These are phyloP conservation scores for Kodamaea hsintzibuensis DNA, from an alignment of 805 yeast genomes.

Conservation along the genomic window DNA sequence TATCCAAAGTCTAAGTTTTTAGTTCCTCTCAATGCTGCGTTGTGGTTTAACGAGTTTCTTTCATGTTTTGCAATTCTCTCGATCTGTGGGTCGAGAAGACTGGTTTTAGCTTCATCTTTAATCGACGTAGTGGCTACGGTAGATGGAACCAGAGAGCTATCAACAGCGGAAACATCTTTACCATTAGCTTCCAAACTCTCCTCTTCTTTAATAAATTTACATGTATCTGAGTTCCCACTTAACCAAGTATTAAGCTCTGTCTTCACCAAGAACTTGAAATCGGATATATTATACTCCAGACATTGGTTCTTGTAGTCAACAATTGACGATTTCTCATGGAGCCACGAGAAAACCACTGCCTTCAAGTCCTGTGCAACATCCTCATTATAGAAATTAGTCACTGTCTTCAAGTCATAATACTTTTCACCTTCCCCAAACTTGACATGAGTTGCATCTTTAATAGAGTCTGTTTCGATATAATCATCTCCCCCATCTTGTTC, in stretches of 20 bases:
- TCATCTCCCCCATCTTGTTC: slow-evolving; percentile 9
- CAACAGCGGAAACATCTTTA: slow-evolving; percentile 12
- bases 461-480: slow-evolving; percentile 19
- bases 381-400: slow-evolving; percentile 59
- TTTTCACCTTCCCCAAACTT: slow-evolving; percentile 25
- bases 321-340: slow-evolving; percentile 67
- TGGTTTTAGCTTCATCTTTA: slow-evolving; percentile 11
- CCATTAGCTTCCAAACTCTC: slow-evolving; percentile 4
- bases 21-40: slow-evolving; percentile 62
- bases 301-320: slow-evolving; percentile 82
- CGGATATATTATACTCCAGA: slow-evolving; percentile 59
- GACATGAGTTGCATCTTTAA: slow-evolving; percentile 38
- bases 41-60: slow-evolving; percentile 55
- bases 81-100: slow-evolving; percentile 47
- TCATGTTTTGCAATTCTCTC: slow-evolving; percentile 48
- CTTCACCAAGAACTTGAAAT: slow-evolving; percentile 80
- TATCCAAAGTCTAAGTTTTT: slow-evolving; percentile 68
- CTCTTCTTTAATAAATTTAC: slow-evolving; percentile 50
- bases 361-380: slow-evolving; percentile 50
- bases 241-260: slow-evolving; percentile 84
- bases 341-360: slow-evolving; percentile 76
- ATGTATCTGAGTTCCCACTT: slow-evolving; percentile 61
- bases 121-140: background rate
- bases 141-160: slow-evolving; percentile 11
- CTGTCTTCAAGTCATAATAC: slow-evolving; percentile 38